phyloP scores from a whole-genome alignment of 225 moss, liverwort and hornwort genomes.

The Climacium dendroides region DNA sequence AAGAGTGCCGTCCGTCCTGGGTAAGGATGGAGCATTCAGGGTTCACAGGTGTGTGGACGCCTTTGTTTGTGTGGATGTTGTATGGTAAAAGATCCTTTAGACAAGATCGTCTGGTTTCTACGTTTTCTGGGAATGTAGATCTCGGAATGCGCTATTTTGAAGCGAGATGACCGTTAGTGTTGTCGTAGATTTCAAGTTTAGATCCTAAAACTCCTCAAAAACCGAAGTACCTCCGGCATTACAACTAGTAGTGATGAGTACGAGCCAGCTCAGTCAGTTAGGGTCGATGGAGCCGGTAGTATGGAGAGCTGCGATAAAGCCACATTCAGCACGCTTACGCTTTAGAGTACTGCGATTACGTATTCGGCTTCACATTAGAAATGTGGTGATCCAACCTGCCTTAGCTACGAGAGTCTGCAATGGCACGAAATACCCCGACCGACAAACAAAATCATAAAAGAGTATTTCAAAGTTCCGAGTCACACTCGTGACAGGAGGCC shows the following conservation, averaged over 20 bases:
- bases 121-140: background rate
- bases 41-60: background rate
- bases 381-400: background rate
- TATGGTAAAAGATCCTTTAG: background rate
- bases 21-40: background rate
- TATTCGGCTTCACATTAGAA: background rate
- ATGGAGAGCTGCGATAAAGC: background rate
- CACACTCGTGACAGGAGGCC: background rate
- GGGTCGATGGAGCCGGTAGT: background rate
- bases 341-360: background rate
- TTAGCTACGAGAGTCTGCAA: background rate
- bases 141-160: background rate
- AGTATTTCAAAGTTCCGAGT: no score
- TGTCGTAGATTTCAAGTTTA: background rate
- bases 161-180: background rate
- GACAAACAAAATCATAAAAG: background rate
- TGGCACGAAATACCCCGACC: no score
- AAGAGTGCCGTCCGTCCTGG: background rate
- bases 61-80: background rate
- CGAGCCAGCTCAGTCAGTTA: background rate
- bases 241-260: background rate
- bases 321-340: background rate
- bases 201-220: background rate
- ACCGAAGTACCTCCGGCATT: no score
- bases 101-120: background rate